These are phyloP conservation scores for Dendrobium nobile DNA, from an alignment of 106 monocot genomes.

Conservation along the genomic window DNA sequence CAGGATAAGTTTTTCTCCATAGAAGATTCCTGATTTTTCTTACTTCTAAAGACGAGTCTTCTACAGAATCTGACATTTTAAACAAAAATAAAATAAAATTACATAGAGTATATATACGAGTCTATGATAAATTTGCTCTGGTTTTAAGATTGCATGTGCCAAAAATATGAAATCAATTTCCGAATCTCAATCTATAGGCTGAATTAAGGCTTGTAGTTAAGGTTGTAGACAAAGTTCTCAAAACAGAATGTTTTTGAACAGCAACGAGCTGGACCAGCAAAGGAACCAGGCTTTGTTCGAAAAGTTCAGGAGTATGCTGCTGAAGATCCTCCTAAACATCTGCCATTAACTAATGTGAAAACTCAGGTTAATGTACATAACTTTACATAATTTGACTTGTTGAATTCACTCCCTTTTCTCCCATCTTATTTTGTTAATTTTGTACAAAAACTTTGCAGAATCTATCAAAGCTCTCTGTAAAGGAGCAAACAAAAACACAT, in stretches of 20 bases:
- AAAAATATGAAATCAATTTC: not conserved
- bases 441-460: slow-evolving; percentile 13
- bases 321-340: slow-evolving; percentile 2
- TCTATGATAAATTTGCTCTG: too few relatives aligned
- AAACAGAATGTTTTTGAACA: not conserved
- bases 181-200: not conserved
- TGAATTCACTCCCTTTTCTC: not conserved
- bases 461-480: slow-evolving; percentile 19
- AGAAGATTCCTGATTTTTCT: too few relatives aligned
- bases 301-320: slow-evolving; percentile 3
- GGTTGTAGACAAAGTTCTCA: not conserved
- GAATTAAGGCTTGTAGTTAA: not conserved
- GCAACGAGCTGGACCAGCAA: slow-evolving; percentile 4
- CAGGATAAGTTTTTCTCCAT: too few relatives aligned
- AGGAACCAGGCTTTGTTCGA: slow-evolving; percentile 10
- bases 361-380: not conserved
- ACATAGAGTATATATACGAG: too few relatives aligned
- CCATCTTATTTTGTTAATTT: not conserved
- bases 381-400: not conserved
- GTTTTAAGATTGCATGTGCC: not conserved
- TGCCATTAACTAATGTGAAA: slow-evolving; percentile 5
- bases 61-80: too few relatives aligned
- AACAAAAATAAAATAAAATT: too few relatives aligned
- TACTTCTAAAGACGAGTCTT: too few relatives aligned
- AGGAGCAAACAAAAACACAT: slow-evolving; percentile 38